Evolutionary conservation across 1,284 basidiomycete species (phyloP), one percentile per base, ranked within the genome.

Genomic region (Termitomyces sp.): DNA sequence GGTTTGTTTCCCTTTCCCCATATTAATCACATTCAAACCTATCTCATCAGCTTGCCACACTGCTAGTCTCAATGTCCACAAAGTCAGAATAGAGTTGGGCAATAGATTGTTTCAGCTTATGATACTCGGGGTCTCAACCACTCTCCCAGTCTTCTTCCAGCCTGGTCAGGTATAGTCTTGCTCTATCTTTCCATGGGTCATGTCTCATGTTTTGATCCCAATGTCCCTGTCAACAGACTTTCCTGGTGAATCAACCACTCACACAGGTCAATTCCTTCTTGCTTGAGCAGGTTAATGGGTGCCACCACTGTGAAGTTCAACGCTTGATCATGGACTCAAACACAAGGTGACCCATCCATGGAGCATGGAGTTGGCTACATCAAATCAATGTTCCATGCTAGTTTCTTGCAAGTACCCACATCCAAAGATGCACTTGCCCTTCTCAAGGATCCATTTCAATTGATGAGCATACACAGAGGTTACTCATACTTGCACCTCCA

Each of bases 391-490:
- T 14, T 3, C 11, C 21, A 1, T 4, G 6, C 3, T 10, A 3
- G 1, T n/a, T 8, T 0, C 0, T 7, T 5, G 11, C 7, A 5
- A n/a, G n/a, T 18, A 33, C 1, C 21, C 9, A 2, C 11, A 2
- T 1, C 21, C 19, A 35, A 33, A 46, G 11, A 1, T 11, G 6
- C 14, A 14, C 2, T 34, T 14, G 3, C 18, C 31, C 7, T 35
- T 35, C 8, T 35, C 31, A 10, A 46, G 33, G 2, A 46, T 19
- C 10, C 30, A 46, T 1, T 13, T n/a, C 2, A 35, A 3, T 6
- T 21, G 18, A 16, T 35, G 13, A 0, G 18, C 13, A 10, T 35
- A 6, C 1, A 24, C 6, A 0, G n/a, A 30, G 0, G 18, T 6
- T 1, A 28, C 16, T 8, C 28, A 31, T 28, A 44, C 0, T 11